Conservation (phyloP, 1,139 yeast species). For the Hemisphaericaspora xylofermentans region DNA sequence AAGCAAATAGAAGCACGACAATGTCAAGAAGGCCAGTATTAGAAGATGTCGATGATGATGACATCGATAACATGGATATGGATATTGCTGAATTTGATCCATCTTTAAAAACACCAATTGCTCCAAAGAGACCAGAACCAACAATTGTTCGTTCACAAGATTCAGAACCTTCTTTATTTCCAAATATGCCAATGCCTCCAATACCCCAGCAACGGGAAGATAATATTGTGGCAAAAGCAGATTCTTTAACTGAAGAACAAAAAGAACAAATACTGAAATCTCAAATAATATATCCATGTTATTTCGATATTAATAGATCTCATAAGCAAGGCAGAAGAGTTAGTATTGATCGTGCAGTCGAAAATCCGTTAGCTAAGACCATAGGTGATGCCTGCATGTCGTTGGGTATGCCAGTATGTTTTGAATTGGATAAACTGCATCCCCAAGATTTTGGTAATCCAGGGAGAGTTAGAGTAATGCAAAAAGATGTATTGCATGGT, state of each 20-base stretch:
- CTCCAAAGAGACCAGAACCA: constrained; percentile 63
- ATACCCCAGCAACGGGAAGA: constrained; percentile 9
- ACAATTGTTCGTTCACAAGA: constrained; percentile 66
- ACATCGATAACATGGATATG: constrained; percentile 89
- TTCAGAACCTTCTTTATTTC: constrained; percentile 27
- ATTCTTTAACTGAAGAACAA: constrained; percentile 48
- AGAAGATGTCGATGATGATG: constrained; percentile 86
- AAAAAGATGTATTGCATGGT: constrained; percentile 47
- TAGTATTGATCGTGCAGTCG: constrained; percentile 62
- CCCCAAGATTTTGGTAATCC: constrained; percentile 98
- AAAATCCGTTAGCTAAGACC: constrained; percentile 83
- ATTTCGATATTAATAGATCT: constrained; percentile 78
- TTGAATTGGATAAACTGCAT: constrained; percentile 82
- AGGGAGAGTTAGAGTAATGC: constrained; percentile 79
- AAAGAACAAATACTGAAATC: constrained; percentile 62
- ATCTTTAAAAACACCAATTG: constrained; percentile 61
- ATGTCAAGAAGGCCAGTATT: constrained; percentile 66
- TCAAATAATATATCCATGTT: constrained; percentile 85
- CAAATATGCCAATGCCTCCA: constrained; percentile 24
- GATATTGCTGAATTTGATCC: constrained; percentile 92
- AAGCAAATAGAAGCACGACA: constrained; percentile 1
- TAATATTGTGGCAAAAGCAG: constrained; percentile 10
- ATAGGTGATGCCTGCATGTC: constrained; percentile 63
- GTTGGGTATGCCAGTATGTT: constrained; percentile 52
- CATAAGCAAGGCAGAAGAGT: constrained; percentile 86